Base-by-base conservation (phyloP, 129 eudicot genomes). In the Helianthus tuberosus region DNA sequence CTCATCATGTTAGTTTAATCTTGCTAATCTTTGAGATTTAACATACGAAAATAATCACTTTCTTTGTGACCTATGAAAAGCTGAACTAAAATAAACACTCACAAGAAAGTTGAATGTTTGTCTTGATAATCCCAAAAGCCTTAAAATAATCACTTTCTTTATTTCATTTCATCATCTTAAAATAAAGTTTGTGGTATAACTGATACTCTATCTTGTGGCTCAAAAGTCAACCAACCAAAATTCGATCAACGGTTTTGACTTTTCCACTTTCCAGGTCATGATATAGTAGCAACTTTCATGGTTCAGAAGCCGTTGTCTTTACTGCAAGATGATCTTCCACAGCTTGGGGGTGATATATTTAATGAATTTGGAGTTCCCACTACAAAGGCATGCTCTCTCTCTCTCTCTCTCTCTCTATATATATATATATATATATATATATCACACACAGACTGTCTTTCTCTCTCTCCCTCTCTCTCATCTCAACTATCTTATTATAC, bases 261-360 rank as follows among this genome's bases (percentile, higher is more conserved):
- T 79, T 77, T 80, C 57, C 66, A 76, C 68, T 81, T 62, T 71
- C 76, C 86, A 95, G 99, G 85, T 79, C 90, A 89, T 87, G 85
- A 78, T 66, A 89, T 95, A 69, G 99, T 91, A 43, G 97, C 96
- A 68, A 83, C 92, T 61, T 95, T 95, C 69, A 82, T 72, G 86
- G 75, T 95, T 75, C 77, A 72, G 47, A 95, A 89, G 79, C 87
- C 97, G 2, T 78, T 76, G 69, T 80, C 92, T 48, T 75, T 82
- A 58, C 84, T 91, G 83, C 44, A 89, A 74, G 97, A 89, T 75
- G 82, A 89, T 68, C 77, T 73, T 59, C 39, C 78, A 69, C 89
- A 68, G 70, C 96, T 95, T 59, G 82, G 79, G 82, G 79, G 81
- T 77, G 96, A 91, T 80, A 87, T 95, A 80, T 91, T 86, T 73